Conservation (phyloP, 83 land plant species). For the Picea mariana region DNA sequence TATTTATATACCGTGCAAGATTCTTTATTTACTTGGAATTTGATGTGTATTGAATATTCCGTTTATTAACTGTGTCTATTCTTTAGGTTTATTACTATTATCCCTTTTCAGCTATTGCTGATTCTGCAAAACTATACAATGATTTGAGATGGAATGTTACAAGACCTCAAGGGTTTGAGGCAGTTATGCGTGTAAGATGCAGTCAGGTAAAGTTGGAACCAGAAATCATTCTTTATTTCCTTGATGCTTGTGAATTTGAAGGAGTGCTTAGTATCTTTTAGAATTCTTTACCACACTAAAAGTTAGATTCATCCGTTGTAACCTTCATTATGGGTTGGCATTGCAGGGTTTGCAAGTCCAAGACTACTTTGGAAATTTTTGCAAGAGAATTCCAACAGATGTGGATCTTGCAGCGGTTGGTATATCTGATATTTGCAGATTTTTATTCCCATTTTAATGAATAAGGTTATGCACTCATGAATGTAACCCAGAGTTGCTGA, state of each 20-base stretch:
- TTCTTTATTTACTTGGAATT: not conserved
- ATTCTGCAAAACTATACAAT: constrained; percentile 95
- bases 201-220: constrained; percentile 60
- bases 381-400: constrained; percentile 92
- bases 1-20: not conserved
- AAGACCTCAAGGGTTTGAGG: constrained; percentile 95
- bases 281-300: not conserved
- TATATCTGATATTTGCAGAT: not conserved
- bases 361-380: constrained; percentile 92
- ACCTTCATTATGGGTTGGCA: not conserved
- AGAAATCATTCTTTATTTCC: not conserved
- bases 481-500: too few species aligned
- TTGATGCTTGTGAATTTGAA: not conserved
- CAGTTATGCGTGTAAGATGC: constrained; percentile 98
- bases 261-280: too few species aligned
- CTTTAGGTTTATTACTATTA: constrained; percentile 86
- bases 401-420: constrained; percentile 98
- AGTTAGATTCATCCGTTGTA: not conserved
- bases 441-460: not conserved
- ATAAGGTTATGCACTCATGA: not conserved
- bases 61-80: not conserved
- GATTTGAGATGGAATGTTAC: constrained; percentile 97
- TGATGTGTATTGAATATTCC: constrained; percentile 1
- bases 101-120: constrained; percentile 80
- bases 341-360: constrained; percentile 93